phyloP scores from a whole-genome alignment of 225 moss, liverwort and hornwort species.

The Pseudoscleropodium purum region DNA sequence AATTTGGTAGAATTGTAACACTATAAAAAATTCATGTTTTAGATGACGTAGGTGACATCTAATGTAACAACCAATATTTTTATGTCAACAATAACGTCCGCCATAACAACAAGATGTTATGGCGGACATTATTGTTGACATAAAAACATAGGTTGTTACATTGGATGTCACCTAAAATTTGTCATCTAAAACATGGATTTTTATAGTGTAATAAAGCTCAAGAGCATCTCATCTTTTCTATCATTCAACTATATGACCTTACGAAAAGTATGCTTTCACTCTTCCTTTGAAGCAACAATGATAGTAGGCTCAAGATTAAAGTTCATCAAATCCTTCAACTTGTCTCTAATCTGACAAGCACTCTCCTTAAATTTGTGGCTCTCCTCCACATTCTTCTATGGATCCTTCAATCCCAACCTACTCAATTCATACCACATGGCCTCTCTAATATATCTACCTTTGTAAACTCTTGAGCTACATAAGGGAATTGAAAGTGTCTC shows the following conservation, averaged over 20 bases:
- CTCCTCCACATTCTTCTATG: neutral
- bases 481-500: too few relatives aligned
- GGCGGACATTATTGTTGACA: too few relatives aligned
- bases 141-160: too few relatives aligned
- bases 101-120: too few relatives aligned
- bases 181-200: too few relatives aligned
- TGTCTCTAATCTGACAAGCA: fast-evolving
- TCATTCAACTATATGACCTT: neutral
- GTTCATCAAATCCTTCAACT: neutral
- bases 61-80: too few relatives aligned
- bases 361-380: neutral
- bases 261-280: neutral
- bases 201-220: neutral
- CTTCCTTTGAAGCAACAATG: neutral
- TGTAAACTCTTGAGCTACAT: too few relatives aligned
- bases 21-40: too few relatives aligned
- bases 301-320: neutral
- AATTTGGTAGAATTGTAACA: neutral
- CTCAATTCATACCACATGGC: neutral
- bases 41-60: too few relatives aligned
- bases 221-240: neutral
- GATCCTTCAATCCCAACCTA: neutral
- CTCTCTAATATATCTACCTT: neutral
- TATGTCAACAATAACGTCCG: too few relatives aligned
- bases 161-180: too few relatives aligned